A percentile compares a stretch with the other conserved stretches of the same genome.
These are phyloP conservation scores for Inosperma sp. DNA, from an alignment of 768 basidiomycete genomes.

Conservation along the genomic window DNA sequence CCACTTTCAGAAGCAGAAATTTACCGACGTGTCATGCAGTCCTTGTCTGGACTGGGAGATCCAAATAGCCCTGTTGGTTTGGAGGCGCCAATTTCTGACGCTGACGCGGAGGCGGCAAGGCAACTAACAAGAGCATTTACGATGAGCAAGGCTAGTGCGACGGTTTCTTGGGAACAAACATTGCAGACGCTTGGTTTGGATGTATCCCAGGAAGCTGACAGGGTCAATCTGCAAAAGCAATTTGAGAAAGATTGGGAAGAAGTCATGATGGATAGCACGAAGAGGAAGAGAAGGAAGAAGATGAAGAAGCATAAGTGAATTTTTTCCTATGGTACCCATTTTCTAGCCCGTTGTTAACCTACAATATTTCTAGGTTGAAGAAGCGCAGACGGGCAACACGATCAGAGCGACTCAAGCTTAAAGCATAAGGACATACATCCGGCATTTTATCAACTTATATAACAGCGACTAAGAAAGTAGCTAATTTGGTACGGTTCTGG, in stretches of 20 bases:
- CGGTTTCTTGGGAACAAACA: conserved; percentile 64
- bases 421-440: too few relatives aligned
- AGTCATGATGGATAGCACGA: conserved; percentile 72
- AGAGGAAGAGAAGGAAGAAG: conserved; percentile 85
- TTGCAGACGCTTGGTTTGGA: conserved; percentile 62
- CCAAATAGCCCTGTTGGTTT: conserved; percentile 4
- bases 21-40: conserved; percentile 18
- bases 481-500: too few relatives aligned
- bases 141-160: conserved; percentile 56
- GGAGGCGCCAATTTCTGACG: conserved; percentile 41
- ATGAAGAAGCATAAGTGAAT: conserved; percentile 93
- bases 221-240: conserved; percentile 48
- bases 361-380: conserved; percentile 55
- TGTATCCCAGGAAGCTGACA: conserved; percentile 44
- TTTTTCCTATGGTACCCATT: background rate
- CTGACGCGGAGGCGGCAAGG: conserved; percentile 76
- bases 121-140: conserved; percentile 74
- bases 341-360: background rate
- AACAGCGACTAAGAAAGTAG: too few relatives aligned
- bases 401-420: conserved; percentile 24
- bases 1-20: conserved; percentile 9
- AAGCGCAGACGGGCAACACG: conserved; percentile 77
- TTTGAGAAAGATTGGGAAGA: conserved; percentile 58
- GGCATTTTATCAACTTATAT: background rate
- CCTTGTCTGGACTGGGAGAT: conserved; percentile 21